A percentile compares a stretch with the other conserved stretches of the same genome.
Evolutionary conservation across 352 stramenopile genomes (phyloP).

Genomic region (Hyaloperonospora arabidopsidis): DNA sequence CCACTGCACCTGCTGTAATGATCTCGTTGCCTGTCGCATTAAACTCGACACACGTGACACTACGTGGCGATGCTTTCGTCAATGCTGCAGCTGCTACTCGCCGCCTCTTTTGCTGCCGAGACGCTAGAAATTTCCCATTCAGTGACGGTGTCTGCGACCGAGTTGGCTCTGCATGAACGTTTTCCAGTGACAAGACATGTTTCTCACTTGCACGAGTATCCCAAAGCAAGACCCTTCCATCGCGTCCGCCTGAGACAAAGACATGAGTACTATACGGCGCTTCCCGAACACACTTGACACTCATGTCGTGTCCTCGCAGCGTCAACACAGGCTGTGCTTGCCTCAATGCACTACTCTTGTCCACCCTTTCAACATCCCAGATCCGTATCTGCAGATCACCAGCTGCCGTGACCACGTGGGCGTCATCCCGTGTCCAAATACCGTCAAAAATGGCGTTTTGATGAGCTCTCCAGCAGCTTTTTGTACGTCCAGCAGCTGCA

Average conservation of each 20-base stretch:
- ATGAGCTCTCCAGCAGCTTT: constrained; percentile 45
- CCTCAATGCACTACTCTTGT: background rate
- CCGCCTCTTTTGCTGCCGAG: constrained; percentile 22
- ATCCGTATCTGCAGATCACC: constrained; percentile 45
- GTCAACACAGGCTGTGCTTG: constrained; percentile 21
- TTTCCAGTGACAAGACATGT: constrained; percentile 26
- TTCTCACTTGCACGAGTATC: constrained; percentile 31
- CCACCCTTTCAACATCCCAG: constrained; percentile 47
- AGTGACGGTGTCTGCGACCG: constrained; percentile 11
- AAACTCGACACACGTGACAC: constrained; percentile 73
- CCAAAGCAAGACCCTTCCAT: constrained; percentile 60
- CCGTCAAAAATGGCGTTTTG: constrained; percentile 68
- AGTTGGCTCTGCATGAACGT: constrained; percentile 30
- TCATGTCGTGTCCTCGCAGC: constrained; percentile 52
- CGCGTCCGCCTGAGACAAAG: constrained; percentile 51
- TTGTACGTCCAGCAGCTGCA: constrained; percentile 10
- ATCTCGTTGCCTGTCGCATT: constrained; percentile 32
- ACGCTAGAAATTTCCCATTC: constrained; percentile 27
- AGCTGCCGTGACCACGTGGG: constrained; percentile 45
- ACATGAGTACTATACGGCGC: constrained; percentile 23
- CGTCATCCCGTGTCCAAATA: constrained; percentile 46
- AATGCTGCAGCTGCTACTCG: constrained; percentile 21
- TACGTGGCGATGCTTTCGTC: constrained; percentile 28
- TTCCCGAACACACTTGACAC: constrained; percentile 70
- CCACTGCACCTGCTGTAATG: constrained; percentile 46